These are phyloP conservation scores for Trametes sanguinea DNA, from an alignment of 768 basidiomycete species.

Conservation along the genomic window DNA sequence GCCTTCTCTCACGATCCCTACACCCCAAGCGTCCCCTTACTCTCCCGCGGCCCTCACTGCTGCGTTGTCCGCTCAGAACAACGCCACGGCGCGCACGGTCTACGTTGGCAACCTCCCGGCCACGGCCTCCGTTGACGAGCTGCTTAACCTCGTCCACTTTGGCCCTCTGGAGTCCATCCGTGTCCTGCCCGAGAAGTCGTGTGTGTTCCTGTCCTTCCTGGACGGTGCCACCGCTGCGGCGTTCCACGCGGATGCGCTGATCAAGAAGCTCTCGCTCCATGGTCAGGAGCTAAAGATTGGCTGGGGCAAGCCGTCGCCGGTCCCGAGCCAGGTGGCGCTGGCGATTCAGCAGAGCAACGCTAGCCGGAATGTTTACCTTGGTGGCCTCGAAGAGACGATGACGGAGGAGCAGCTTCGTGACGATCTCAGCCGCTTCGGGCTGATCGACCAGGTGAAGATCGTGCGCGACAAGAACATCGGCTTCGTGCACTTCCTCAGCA, in stretches of 20 bases:
- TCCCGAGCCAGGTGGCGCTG: slow-evolving; percentile 81
- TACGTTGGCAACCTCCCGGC: slow-evolving; percentile 96
- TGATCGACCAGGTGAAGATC: slow-evolving; percentile 99
- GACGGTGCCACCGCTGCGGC: slow-evolving; percentile 91
- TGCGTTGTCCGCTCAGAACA: slow-evolving; percentile 62
- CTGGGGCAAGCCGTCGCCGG: slow-evolving; percentile 94
- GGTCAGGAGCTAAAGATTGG: slow-evolving; percentile 98
- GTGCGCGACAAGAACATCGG: slow-evolving; percentile 99
- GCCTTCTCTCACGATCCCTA: slow-evolving; percentile 70
- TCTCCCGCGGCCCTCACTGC: slow-evolving; percentile 78
- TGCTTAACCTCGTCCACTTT: slow-evolving; percentile 96
- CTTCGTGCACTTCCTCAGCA: slow-evolving; percentile 97
- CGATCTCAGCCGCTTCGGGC: slow-evolving; percentile 87
- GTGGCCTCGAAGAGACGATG: slow-evolving; percentile 85
- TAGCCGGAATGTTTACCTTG: slow-evolving; percentile 94
- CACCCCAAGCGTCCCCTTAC: slow-evolving; percentile 70
- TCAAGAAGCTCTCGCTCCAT: slow-evolving; percentile 91
- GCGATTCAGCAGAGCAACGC: slow-evolving; percentile 93
- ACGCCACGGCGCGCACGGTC: slow-evolving; percentile 80
- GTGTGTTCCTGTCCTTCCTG: slow-evolving; percentile 97
- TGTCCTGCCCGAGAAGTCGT: slow-evolving; percentile 94
- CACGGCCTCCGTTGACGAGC: slow-evolving; percentile 95
- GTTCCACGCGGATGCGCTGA: slow-evolving; percentile 95
- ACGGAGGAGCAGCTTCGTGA: slow-evolving; percentile 93
- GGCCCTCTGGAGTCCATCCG: slow-evolving; percentile 95